These are phyloP conservation scores for Pseudocercospora cruenta DNA, from an alignment of 2,329 filamentous ascomycete species.

Conservation along the genomic window DNA sequence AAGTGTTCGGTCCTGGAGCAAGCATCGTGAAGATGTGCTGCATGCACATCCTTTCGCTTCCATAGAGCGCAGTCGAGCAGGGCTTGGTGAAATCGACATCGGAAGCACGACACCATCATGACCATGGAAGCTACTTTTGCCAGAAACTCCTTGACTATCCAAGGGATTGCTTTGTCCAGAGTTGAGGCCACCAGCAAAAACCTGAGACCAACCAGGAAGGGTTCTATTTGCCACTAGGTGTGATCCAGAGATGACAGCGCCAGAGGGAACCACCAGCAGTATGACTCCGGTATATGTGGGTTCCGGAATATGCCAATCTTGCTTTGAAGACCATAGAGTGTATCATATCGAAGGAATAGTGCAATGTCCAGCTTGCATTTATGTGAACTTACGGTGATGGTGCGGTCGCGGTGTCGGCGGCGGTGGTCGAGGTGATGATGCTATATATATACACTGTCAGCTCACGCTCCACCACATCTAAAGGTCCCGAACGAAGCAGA, in stretches of 20 bases:
- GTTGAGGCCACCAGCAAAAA: not conserved
- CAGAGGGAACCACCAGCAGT: not conserved
- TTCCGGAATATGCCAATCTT: not conserved
- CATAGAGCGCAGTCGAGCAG: no score
- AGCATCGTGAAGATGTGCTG: no score
- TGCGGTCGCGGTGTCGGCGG: not conserved
- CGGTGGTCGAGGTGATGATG: no score
- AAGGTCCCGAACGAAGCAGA: not conserved
- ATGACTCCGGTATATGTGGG: not conserved
- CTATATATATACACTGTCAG: not conserved
- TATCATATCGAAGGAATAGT: not conserved
- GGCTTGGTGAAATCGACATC: no score
- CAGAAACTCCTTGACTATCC: not conserved
- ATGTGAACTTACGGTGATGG: not conserved
- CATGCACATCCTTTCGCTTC: no score
- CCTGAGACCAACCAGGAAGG: not conserved
- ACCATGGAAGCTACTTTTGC: not conserved
- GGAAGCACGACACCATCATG: no score
- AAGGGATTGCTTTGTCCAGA: not conserved
- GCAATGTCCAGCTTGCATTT: no score
- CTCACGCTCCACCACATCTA: not conserved
- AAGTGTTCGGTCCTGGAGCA: no score
- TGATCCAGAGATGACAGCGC: not conserved
- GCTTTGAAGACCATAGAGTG: not conserved
- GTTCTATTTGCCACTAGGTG: not conserved